Base-by-base conservation (phyloP, 2,329 filamentous ascomycete species). In the Pestalotiopsis sp. region DNA sequence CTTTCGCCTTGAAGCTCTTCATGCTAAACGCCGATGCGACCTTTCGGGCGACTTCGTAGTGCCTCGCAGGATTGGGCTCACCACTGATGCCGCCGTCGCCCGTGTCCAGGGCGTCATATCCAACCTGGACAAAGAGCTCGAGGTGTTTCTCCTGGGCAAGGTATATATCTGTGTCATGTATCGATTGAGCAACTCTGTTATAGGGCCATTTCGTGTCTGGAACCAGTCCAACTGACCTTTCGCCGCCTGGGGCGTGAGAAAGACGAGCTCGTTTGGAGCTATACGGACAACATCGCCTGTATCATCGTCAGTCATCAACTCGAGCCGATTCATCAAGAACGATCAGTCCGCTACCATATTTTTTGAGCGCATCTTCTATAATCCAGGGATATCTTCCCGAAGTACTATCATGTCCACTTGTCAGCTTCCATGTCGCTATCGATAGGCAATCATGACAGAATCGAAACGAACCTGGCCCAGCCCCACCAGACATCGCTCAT, bases 21-120 rank as follows among this genome's bases (percentile, higher is more conserved):
- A n/a, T 58, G 39, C 73, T 75, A 38, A 76, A 76, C 4, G 73
- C 75, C 7, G 75, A 74, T 0, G 70, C 59, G 2, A 76, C 27
- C 67, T 73, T 70, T 41, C 71, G 66, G 2, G 73, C 68, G 2
- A 76, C 70, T 25, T 69, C 68, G 5, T 69, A 72, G 56, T 74
- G 75, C 9, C 63, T 65, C 0, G 65, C 60, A 5, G 74, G 74
- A 20, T 76, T 72, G 31, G 70, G 49, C 36, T 77, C 75, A 2
- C 73, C 74, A 2, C 67, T 68, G 2, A 72, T 64, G 17, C 70
- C 68, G 4, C 68, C 69, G 5, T 73, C 74, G n/a, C 69, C 70
- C 13, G 73, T 69, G 39, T 73, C 68, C 56, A 73, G 70, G 38
- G 73, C 65, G 36, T 66, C 63, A 58, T 66, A 66, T 2, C 41